Conservation (phyloP, 352 stramenopile species). For the Globisporangium carolinianum region DNA sequence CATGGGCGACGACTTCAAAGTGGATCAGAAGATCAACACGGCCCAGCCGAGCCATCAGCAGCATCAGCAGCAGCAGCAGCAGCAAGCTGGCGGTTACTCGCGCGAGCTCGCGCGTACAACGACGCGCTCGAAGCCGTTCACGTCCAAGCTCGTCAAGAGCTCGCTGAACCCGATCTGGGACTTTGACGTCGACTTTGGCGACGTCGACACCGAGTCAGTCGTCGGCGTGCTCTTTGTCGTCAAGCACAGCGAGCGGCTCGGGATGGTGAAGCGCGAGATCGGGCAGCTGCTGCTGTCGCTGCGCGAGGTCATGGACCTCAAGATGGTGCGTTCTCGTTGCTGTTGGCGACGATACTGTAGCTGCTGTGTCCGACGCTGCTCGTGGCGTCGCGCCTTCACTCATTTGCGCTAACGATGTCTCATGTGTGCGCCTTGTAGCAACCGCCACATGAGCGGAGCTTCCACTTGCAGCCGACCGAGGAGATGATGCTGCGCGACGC, state of each 20-base stretch:
- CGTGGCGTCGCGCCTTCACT: neutral
- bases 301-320: constrained; percentile 64
- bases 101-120: constrained; percentile 10
- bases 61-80: constrained; percentile 2
- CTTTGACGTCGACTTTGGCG: constrained; percentile 74
- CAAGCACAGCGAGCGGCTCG: constrained; percentile 64
- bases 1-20: constrained; percentile 43
- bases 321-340: constrained; percentile 31
- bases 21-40: constrained; percentile 14
- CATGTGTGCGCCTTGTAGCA: constrained; percentile 22
- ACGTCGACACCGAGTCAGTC: constrained; percentile 60
- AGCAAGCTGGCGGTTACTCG: constrained; percentile 1
- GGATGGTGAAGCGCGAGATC: constrained; percentile 68
- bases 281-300: constrained; percentile 58
- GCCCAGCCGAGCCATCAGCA: constrained; percentile 17
- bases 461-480: constrained; percentile 51
- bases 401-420: neutral
- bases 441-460: constrained; percentile 47
- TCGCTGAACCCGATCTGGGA: constrained; percentile 80
- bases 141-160: constrained; percentile 54
- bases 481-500: constrained; percentile 46
- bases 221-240: constrained; percentile 65
- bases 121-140: constrained; percentile 41
- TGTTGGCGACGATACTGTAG: neutral
- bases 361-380: neutral